A percentile compares a stretch with the other conserved stretches of the same genome.
Conservation (phyloP, 371 early-diverging fungal species). For the Globomyces sp. region DNA sequence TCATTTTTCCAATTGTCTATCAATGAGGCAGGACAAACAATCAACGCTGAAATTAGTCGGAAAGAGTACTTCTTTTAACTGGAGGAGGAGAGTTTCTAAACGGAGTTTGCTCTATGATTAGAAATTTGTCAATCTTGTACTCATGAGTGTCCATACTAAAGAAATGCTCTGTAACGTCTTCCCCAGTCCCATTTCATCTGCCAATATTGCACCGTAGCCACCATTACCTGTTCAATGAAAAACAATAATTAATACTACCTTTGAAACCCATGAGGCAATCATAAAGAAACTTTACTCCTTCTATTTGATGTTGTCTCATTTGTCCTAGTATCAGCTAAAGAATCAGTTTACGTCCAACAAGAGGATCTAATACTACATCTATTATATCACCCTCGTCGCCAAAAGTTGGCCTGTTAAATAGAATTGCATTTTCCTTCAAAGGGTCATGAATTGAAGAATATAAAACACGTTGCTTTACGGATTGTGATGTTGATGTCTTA, state of each 20-base stretch:
- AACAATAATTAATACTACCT: not conserved
- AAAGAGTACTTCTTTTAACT: conserved; percentile 25
- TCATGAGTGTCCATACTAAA: conserved; percentile 58
- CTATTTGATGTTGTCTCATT: conserved; percentile 60
- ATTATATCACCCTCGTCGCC: not conserved
- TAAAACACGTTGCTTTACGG: too few relatives aligned
- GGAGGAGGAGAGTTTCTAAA: conserved; percentile 34
- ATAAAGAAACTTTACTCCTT: conserved; percentile 62
- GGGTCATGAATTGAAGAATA: too few relatives aligned
- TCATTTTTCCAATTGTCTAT: conserved; percentile 62
- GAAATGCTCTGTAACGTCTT: conserved; percentile 64
- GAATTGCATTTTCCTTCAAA: too few relatives aligned
- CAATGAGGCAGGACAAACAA: conserved; percentile 65
- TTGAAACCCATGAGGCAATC: conserved; percentile 50
- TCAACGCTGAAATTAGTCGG: conserved; percentile 23
- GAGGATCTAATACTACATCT: conserved; percentile 57
- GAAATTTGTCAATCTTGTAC: too few relatives aligned
- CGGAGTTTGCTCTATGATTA: conserved; percentile 47
- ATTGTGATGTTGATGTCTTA: too few relatives aligned
- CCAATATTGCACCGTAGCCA: conserved; percentile 54
- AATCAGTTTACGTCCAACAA: conserved; percentile 11
- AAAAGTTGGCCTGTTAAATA: too few relatives aligned
- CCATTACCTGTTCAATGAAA: too few relatives aligned
- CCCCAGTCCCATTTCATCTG: conserved; percentile 63
- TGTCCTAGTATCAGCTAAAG: conserved; percentile 24